Conservation (phyloP, 176 grass and related monocot species). For the Themeda triandra region DNA sequence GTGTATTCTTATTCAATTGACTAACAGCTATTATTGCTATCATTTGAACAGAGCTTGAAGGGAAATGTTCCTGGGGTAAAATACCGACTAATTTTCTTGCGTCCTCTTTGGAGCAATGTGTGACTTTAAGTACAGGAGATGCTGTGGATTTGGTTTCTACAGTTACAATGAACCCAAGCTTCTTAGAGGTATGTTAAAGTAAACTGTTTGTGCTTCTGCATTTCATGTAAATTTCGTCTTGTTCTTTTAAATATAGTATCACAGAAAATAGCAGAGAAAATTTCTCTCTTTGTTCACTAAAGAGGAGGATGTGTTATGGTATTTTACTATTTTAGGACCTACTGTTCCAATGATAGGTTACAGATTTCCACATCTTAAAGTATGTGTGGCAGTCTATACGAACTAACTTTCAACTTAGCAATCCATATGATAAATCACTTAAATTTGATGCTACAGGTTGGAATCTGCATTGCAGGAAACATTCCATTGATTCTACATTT, state of each 20-base stretch:
- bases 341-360: not conserved
- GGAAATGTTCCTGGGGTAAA: conserved; percentile 85
- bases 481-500: conserved; percentile 4
- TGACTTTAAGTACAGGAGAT: conserved; percentile 71
- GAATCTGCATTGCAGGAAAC: not conserved
- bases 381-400: not conserved
- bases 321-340: conserved; percentile 6
- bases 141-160: conserved; percentile 62
- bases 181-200: conserved; percentile 69
- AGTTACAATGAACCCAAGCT: conserved; percentile 69
- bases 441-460: not conserved
- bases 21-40: conserved; percentile 23
- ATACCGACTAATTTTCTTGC: conserved; percentile 76
- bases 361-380: not conserved
- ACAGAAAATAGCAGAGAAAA: not conserved
- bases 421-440: not conserved
- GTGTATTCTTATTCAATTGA: conserved; percentile 25
- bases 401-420: conserved; percentile 2
- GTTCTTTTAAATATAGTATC: too few relatives aligned
- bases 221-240: not conserved
- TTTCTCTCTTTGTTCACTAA: not conserved
- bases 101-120: conserved; percentile 77
- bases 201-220: not conserved
- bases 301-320: not conserved
- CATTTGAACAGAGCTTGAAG: conserved; percentile 70